Conservation (phyloP, 345 rosid species). For the Populus simonii region DNA sequence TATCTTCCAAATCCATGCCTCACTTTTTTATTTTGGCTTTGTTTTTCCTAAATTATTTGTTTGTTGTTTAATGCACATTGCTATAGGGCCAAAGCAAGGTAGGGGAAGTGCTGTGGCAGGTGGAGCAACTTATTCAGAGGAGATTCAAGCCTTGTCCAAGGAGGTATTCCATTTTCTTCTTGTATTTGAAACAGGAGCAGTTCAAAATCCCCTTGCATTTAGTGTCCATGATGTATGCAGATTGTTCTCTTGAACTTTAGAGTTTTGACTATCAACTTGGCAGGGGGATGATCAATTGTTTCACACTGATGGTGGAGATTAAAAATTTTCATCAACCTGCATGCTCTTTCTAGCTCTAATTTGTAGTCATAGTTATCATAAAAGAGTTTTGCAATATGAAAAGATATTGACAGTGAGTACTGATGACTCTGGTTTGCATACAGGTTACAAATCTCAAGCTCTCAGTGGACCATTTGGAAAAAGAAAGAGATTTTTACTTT, state of each 20-base stretch:
- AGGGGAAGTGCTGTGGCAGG: constrained; percentile 36
- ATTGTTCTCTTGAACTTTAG: background rate
- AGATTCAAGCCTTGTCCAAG: constrained; percentile 64
- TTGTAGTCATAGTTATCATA: background rate
- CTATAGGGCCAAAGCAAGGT: constrained; percentile 59
- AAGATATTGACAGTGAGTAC: background rate
- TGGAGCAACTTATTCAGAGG: constrained; percentile 43
- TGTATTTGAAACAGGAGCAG: background rate
- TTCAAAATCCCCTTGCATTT: constrained; percentile 3
- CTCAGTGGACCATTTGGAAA: constrained; percentile 71
- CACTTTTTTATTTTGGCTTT: background rate
- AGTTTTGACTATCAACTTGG: background rate
- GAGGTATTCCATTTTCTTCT: constrained; percentile 50
- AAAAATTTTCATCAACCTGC: background rate
- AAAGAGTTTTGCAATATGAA: background rate
- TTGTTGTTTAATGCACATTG: constrained; percentile 9
- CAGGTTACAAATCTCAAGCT: constrained; percentile 75
- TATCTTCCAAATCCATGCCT: background rate
- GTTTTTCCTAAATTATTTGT: background rate
- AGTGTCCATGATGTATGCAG: constrained; percentile 1
- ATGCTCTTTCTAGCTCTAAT: background rate
- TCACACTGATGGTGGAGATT: background rate
- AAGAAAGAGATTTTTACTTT: constrained; percentile 92
- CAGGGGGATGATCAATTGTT: background rate
- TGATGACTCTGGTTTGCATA: constrained; percentile 5